Evolutionary conservation across 495 filamentous ascomycete genomes (phyloP).

Genomic region (Daldinia concentrica): DNA sequence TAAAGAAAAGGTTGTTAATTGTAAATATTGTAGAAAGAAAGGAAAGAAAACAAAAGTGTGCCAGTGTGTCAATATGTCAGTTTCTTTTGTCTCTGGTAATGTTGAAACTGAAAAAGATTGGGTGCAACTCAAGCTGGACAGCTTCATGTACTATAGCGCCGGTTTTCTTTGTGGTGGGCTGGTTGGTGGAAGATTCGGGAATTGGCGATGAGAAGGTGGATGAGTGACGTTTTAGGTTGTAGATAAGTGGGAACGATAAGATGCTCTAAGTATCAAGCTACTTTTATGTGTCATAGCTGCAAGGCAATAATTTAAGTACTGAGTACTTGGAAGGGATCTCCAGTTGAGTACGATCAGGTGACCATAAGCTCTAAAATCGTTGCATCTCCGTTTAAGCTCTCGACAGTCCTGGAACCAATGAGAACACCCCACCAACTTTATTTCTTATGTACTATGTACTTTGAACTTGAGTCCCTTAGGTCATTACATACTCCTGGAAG

Average conservation of each 20-base stretch:
- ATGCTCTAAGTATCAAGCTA: background rate
- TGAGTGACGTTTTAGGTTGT: slow-evolving; percentile 36
- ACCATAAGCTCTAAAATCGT: slow-evolving; percentile 20
- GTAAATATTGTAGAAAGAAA: slow-evolving; percentile 11
- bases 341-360: slow-evolving; percentile 28
- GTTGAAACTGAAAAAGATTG: background rate
- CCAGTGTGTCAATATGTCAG: slow-evolving; percentile 1
- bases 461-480: too few relatives aligned
- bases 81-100: background rate
- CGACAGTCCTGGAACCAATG: slow-evolving; percentile 35
- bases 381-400: slow-evolving; percentile 8
- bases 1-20: slow-evolving; percentile 2
- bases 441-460: too few relatives aligned
- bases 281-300: background rate
- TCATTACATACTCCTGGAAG: too few relatives aligned
- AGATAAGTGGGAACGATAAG: slow-evolving; percentile 29
- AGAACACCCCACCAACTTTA: background rate
- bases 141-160: slow-evolving; percentile 31
- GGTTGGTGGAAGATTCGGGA: slow-evolving; percentile 46
- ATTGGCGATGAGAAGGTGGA: slow-evolving; percentile 35
- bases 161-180: slow-evolving; percentile 34
- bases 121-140: background rate
- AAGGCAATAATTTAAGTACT: slow-evolving; percentile 11
- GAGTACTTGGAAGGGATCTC: slow-evolving; percentile 14
- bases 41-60: slow-evolving; percentile 19